phyloP scores from a whole-genome alignment of 1,284 basidiomycete species.

The Ceratobasidium sp. region DNA sequence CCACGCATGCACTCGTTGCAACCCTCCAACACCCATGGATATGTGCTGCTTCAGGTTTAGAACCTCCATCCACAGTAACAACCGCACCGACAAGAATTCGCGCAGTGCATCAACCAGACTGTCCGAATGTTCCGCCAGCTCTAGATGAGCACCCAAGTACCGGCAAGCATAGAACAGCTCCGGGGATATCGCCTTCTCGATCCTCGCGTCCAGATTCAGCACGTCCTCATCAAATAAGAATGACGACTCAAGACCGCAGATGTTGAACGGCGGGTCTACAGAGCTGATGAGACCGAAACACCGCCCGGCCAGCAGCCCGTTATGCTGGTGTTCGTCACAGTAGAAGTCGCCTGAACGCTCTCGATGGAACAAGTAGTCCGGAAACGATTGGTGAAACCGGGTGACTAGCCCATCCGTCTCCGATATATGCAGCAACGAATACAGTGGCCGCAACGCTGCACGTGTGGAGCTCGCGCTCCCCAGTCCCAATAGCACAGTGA shows the following conservation, averaged over 20 bases:
- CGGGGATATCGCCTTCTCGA: neutral
- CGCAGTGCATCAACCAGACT: neutral
- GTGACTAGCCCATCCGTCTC: neutral
- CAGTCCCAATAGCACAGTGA: neutral
- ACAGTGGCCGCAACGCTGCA: constrained; percentile 7
- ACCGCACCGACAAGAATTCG: constrained; percentile 8
- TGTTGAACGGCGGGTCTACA: constrained; percentile 11
- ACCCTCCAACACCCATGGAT: neutral
- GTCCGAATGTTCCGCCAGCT: neutral
- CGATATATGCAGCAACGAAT: constrained; percentile 23
- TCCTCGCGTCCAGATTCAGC: neutral
- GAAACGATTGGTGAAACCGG: constrained; percentile 17
- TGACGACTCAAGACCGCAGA: constrained; percentile 16
- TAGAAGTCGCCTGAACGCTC: neutral
- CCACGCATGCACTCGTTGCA: neutral
- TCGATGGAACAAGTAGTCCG: constrained; percentile 9
- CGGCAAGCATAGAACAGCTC: constrained; percentile 12
- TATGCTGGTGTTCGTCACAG: neutral
- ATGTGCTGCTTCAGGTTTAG: constrained; percentile 17
- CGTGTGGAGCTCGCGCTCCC: neutral
- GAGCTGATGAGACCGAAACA: constrained; percentile 6
- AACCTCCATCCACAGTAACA: constrained; percentile 32
- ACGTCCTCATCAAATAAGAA: constrained; percentile 13
- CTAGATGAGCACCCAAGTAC: constrained; percentile 27
- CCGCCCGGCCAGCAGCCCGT: neutral